These are phyloP conservation scores for Fusarium nelsonii DNA, from an alignment of 2,329 filamentous ascomycete genomes.

Conservation along the genomic window DNA sequence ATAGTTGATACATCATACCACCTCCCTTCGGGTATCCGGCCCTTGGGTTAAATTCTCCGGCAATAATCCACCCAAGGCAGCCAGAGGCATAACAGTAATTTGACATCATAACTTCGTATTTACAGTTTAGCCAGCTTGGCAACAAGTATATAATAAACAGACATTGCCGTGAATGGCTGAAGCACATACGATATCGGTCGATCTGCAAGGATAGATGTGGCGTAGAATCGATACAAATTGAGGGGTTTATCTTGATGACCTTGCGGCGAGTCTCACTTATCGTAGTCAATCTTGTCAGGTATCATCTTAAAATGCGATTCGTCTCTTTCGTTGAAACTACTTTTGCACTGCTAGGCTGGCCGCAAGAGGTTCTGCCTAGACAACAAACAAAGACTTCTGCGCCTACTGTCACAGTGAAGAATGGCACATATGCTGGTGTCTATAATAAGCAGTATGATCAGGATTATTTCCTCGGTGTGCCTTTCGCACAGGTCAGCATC, in stretches of 20 bases:
- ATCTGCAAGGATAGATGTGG: neutral
- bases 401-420: conserved; percentile 18
- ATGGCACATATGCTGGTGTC: conserved; percentile 29
- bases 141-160: neutral
- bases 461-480: conserved; percentile 29
- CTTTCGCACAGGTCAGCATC: conserved; percentile 13
- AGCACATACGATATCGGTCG: neutral
- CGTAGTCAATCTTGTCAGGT: no score
- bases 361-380: neutral
- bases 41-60: conserved; percentile 12
- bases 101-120: neutral
- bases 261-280: neutral
- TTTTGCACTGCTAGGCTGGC: neutral
- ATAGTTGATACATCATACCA: neutral
- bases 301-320: neutral
- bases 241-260: neutral
- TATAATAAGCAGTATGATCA: conserved; percentile 21
- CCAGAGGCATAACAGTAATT: neutral
- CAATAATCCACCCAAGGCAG: neutral
- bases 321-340: neutral
- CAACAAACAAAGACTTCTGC: neutral
- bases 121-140: neutral
- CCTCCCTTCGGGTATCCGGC: neutral
- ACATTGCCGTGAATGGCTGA: neutral
- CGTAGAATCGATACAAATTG: neutral